phyloP scores from a whole-genome alignment of 2,329 filamentous ascomycete species.

The Apiospora saccharicola region DNA sequence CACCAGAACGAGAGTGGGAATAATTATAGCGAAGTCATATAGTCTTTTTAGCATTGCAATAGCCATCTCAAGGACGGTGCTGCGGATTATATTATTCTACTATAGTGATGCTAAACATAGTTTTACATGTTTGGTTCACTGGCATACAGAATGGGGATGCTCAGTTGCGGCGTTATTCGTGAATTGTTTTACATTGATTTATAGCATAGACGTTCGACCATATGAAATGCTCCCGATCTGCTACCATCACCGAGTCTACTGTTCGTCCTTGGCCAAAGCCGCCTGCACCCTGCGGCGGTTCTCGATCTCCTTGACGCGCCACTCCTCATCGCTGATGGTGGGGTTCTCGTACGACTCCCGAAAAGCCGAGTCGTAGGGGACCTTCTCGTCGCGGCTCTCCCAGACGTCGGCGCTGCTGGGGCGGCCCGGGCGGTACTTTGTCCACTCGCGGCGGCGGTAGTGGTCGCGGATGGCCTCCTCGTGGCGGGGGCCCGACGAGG shows the following conservation, averaged over 20 bases:
- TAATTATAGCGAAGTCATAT: not conserved
- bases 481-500: conserved; percentile 65
- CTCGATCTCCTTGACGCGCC: conserved; percentile 47
- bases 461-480: conserved; percentile 69
- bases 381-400: conserved; percentile 72
- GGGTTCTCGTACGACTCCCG: conserved; percentile 48
- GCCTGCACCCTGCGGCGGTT: conserved; percentile 34
- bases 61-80: too few species aligned
- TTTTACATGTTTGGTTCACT: not conserved
- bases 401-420: conserved; percentile 91
- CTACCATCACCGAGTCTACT: not conserved
- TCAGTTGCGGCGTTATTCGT: not conserved
- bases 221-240: not conserved
- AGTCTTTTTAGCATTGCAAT: not conserved
- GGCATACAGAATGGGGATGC: not conserved
- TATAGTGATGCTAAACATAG: not conserved
- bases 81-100: too few species aligned
- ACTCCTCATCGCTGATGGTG: conserved; percentile 52
- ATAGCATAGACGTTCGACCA: not conserved
- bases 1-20: not conserved
- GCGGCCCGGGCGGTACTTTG: conserved; percentile 67
- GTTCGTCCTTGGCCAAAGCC: conserved; percentile 29
- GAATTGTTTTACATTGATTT: conserved; percentile 9
- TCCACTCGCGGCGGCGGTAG: conserved; percentile 70
- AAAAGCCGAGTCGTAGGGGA: conserved; percentile 59